A percentile compares a stretch with the other conserved stretches of the same genome.
Conservation (phyloP, 2,329 filamentous ascomycete species). For the Rhexocercosporidium sp. region DNA sequence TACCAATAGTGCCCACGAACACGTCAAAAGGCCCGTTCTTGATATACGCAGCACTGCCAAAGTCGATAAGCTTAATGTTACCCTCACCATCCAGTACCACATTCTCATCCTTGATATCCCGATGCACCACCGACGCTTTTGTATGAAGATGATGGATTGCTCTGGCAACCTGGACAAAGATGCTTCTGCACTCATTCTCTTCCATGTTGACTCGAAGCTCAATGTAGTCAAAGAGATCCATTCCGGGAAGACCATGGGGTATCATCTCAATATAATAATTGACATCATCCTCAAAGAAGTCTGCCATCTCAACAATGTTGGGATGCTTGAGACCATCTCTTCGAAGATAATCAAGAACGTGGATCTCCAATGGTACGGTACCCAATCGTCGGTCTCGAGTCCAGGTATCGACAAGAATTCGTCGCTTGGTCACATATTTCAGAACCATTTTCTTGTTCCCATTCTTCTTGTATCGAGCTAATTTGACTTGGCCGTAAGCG, state of each 20-base stretch:
- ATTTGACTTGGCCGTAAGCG: conserved; percentile 96
- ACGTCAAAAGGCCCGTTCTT: conserved; percentile 98
- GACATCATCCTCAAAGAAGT: conserved; percentile 77
- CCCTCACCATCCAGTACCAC: conserved; percentile 95
- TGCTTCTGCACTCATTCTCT: conserved; percentile 89
- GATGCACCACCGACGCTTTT: conserved; percentile 89
- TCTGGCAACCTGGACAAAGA: conserved; percentile 90
- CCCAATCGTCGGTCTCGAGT: conserved; percentile 90
- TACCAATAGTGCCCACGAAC: conserved; percentile 98
- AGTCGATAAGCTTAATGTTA: conserved; percentile 96
- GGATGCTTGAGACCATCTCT: conserved; percentile 70
- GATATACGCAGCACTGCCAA: conserved; percentile 97
- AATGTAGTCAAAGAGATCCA: conserved; percentile 99
- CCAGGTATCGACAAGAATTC: conserved; percentile 98
- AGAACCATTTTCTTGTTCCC: conserved; percentile 84
- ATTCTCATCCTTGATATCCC: conserved; percentile 99
- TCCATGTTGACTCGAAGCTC: conserved; percentile 97
- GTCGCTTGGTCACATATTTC: conserved; percentile 96
- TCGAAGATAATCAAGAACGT: conserved; percentile 91
- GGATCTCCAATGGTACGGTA: conserved; percentile 95
- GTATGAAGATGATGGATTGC: conserved; percentile 92
- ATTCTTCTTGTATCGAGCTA: conserved; percentile 82
- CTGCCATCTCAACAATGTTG: conserved; percentile 75
- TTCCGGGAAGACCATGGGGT: conserved; percentile 91
- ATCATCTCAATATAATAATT: conserved; percentile 99